Base-by-base conservation (phyloP, 768 basidiomycete genomes). In the Collybiopsis luxurians region DNA sequence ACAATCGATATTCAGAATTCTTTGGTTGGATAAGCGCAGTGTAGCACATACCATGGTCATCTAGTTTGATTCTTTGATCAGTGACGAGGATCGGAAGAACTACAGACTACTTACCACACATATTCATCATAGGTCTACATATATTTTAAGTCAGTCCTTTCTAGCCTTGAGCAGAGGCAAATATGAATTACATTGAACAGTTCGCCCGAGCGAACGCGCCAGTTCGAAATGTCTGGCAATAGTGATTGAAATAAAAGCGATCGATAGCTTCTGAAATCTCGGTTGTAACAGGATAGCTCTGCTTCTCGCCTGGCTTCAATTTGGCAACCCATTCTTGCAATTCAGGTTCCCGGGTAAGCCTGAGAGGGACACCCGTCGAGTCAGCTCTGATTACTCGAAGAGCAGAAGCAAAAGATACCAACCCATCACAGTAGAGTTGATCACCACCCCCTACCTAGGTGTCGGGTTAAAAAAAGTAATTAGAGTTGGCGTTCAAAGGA, bases 371-470 rank as follows among this genome's bases (percentile, higher is more conserved):
- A 23, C 26, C 13, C 23, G 24, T 23, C 10, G 3, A 46, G 13
- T 19, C 17, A 28, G 43, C 10, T 39, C 49, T 9, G 42, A 64
- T 60, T 53, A 38, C 21, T 28, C 39, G 38, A 21, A 36, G 30
- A 24, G 39, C 13, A 50, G n/a, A 56, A 53, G 59, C n/a, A 36
- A 28, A 19, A 24, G 40, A 53, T 17, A 65, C 84, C 43, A 63
- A 87, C 88, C 78, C 74, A 61, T 94, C 92, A 60, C 91, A 92
- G 64, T 94, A 97, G 17, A 97, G 77, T 68, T 96, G 95, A 68
- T 96, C 94, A 11, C 95, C 94, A 19, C 96, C 96, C 17, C 96
- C 96, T 5, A n/a, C n/a, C n/a, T n/a, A n/a, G n/a, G n/a, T n/a
- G n/a, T n/a, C n/a, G n/a, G n/a, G n/a, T n/a, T n/a, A n/a, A n/a